Evolutionary conservation across 1,284 basidiomycete species (phyloP).

Genomic region (Melampsora larici-populina): DNA sequence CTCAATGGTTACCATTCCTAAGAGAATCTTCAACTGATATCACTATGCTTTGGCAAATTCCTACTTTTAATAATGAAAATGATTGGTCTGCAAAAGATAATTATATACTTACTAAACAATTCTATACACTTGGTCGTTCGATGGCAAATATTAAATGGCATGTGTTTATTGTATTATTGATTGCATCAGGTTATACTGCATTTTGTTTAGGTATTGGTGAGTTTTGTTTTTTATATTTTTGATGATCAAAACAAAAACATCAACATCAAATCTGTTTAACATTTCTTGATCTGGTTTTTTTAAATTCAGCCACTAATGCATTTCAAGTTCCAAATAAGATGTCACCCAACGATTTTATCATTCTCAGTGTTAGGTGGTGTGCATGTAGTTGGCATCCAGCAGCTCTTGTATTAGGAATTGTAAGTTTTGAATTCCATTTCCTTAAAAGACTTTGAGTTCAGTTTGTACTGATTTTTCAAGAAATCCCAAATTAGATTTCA

Average conservation of each 20-base stretch:
- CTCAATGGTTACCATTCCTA: too few species aligned
- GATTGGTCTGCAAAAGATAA: background rate
- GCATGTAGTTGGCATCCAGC: slow-evolving; percentile 2
- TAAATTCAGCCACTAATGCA: background rate
- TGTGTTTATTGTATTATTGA: background rate
- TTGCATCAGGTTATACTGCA: background rate
- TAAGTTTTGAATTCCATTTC: background rate
- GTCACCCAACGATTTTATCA: background rate
- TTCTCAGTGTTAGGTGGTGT: background rate
- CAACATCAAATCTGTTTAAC: background rate
- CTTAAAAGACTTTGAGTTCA: background rate
- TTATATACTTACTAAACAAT: background rate
- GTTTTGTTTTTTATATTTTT: background rate
- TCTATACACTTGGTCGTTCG: background rate
- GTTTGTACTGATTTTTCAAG: background rate
- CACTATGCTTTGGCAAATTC: background rate
- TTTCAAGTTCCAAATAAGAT: background rate
- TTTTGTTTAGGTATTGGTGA: background rate
- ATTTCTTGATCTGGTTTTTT: background rate
- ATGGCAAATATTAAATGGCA: background rate
- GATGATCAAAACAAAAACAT: background rate
- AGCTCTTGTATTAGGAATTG: background rate
- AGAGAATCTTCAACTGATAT: too few species aligned
- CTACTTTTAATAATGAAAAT: background rate
- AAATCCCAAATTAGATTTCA: background rate